Evolutionary conservation across 2,329 filamentous ascomycete species (phyloP).

Genomic region (Xylariaceae sp.): DNA sequence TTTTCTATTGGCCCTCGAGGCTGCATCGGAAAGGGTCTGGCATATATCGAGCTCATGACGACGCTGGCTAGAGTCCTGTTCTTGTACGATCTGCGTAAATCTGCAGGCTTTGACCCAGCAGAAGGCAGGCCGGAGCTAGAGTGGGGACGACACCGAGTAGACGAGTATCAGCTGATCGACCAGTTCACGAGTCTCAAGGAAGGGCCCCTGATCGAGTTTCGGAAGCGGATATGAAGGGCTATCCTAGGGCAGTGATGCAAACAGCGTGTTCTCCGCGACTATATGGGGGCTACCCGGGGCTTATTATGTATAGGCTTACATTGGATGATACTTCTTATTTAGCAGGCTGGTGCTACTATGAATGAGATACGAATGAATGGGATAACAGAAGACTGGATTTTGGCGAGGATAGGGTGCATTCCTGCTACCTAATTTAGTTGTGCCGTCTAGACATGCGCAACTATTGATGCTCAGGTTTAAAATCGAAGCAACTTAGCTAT

Average conservation of each 20-base stretch:
- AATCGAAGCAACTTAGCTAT: no score
- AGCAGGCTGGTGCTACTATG: no score
- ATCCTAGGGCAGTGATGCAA: no score
- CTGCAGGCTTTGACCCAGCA: slow-evolving; percentile 57
- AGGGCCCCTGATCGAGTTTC: slow-evolving; percentile 71
- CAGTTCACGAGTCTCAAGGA: slow-evolving; percentile 77
- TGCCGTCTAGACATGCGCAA: no score
- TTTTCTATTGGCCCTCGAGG: slow-evolving; percentile 73
- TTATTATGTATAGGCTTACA: background rate
- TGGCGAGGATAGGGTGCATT: no score
- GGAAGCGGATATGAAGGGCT: slow-evolving; percentile 36
- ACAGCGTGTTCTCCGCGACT: no score
- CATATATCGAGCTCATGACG: slow-evolving; percentile 70
- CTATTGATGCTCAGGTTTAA: no score
- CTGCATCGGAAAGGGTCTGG: slow-evolving; percentile 74
- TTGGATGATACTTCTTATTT: background rate
- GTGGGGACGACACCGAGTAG: slow-evolving; percentile 59
- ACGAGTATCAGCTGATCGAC: slow-evolving; percentile 73
- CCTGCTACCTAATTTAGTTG: no score
- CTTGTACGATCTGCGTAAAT: slow-evolving; percentile 63
- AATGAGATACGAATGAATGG: background rate
- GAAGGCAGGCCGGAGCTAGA: slow-evolving; percentile 57
- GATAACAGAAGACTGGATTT: background rate
- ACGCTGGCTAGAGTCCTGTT: slow-evolving; percentile 67
- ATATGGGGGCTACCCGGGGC: no score